Percentiles rank a stretch among this genome's conserved stretches.
Conservation (phyloP, 208 protist genomes). For the Trypanosoma theileri region DNA sequence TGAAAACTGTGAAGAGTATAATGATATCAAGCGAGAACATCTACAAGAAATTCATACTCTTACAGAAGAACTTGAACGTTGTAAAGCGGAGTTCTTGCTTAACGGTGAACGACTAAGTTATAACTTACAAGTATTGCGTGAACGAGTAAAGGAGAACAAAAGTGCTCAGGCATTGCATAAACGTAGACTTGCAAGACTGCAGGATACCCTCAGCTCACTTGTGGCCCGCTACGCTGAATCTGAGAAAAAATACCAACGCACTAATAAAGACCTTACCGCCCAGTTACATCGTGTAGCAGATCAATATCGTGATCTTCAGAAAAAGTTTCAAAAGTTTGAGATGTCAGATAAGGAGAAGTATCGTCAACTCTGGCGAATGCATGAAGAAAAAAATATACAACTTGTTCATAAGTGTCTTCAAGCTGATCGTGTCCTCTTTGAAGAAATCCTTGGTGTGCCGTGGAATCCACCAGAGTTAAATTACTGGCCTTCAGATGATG, state of each 20-base stretch:
- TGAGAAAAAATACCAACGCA: conserved; percentile 87
- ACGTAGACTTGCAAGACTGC: conserved; percentile 84
- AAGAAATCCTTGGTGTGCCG: conserved; percentile 91
- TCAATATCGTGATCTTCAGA: conserved; percentile 96
- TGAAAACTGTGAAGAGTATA: conserved; percentile 82
- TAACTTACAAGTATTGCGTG: conserved; percentile 94
- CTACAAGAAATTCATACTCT: conserved; percentile 90
- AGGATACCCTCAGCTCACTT: conserved; percentile 88
- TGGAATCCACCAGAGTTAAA: conserved; percentile 83
- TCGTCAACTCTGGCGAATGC: conserved; percentile 93
- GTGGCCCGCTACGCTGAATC: conserved; percentile 90
- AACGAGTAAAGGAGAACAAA: conserved; percentile 95
- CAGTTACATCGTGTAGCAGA: conserved; percentile 91
- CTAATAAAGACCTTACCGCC: conserved; percentile 94
- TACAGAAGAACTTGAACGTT: conserved; percentile 93
- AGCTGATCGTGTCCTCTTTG: conserved; percentile 95
- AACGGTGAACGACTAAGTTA: conserved; percentile 96
- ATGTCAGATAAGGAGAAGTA: conserved; percentile 93
- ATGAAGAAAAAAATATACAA: conserved; percentile 90
- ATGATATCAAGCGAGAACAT: conserved; percentile 70
- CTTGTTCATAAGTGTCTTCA: conserved; percentile 88
- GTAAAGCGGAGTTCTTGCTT: conserved; percentile 94
- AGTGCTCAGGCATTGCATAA: conserved; percentile 93
- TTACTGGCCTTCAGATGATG: conserved; percentile 78
- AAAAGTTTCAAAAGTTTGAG: conserved; percentile 94